phyloP scores from a whole-genome alignment of 2,329 filamentous ascomycete species.

The Aureobasidium pullulans region DNA sequence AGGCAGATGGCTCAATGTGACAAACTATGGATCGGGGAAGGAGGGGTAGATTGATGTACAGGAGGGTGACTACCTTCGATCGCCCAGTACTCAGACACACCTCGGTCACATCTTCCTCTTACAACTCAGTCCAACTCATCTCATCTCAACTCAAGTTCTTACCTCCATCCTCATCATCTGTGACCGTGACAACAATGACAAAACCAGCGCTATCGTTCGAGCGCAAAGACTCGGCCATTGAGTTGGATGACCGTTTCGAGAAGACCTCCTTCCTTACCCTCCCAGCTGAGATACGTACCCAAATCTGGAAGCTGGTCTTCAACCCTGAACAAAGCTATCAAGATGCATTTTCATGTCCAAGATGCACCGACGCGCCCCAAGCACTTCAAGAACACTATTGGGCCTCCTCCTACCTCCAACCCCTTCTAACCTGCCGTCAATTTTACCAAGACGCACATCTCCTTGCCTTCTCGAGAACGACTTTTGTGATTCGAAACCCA shows the following conservation, averaged over 20 bases:
- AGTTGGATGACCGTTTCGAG: conserved; percentile 9
- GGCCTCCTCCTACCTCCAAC: conserved; percentile 22
- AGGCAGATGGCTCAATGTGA: not conserved
- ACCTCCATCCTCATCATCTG: not conserved
- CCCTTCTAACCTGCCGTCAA: conserved; percentile 33
- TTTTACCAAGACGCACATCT: conserved; percentile 29
- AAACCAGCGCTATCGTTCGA: not conserved
- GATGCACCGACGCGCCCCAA: not conserved
- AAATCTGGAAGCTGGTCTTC: conserved; percentile 14
- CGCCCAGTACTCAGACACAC: not conserved
- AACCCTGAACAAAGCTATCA: not conserved
- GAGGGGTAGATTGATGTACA: conserved; percentile 6
- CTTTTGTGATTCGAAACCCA: conserved; percentile 30
- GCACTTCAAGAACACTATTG: conserved; percentile 24
- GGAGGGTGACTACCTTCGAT: not conserved
- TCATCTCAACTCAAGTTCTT: too few species aligned
- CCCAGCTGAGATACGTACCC: conserved; percentile 11
- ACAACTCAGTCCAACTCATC: not conserved
- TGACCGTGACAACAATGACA: not conserved
- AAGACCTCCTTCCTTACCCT: conserved; percentile 13
- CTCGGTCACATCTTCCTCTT: not conserved
- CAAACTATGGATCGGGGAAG: not conserved
- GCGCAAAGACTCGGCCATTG: conserved; percentile 11
- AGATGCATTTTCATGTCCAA: not conserved
- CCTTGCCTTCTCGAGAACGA: conserved; percentile 29